Base-by-base conservation (phyloP, 163 green algal species). In the Scenedesmus sp. region DNA sequence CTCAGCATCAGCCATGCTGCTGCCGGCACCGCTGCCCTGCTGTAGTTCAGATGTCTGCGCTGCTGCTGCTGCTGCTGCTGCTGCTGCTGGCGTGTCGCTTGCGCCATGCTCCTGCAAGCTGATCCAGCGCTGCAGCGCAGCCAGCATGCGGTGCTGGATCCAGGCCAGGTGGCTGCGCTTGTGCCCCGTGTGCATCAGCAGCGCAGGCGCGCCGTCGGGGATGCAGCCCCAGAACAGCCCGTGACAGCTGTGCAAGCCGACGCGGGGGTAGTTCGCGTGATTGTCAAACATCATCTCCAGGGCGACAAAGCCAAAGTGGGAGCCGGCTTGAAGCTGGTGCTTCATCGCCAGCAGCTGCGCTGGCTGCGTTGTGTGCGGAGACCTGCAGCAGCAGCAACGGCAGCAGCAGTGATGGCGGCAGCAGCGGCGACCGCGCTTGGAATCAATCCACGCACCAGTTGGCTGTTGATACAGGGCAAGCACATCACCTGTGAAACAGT, bases 121-220 rank as follows among this genome's bases (percentile, higher is more conserved):
- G 0, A 53, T 30, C 73, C 73, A 82, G 37, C 73, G 73, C 73
- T 46, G 37, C 37, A 82, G 37, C 3, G 73, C 73, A n/a, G 73
- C 73, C 37, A 82, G 73, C 73, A 82, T 82, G 73, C 73, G 73
- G 73, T 82, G 73, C 73, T 49, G 73, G 30, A 82, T 82, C 73
- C 73, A 82, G 1, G 73, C 73, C 1, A 82, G 73, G 73, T 82
- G 73, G 1, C 9, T 49, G 33, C 73, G 73, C 73, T 53, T 82
- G 73, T 82, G 73, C 37, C 73, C 73, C 37, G 73, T 82, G 37
- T 82, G 73, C 73, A 82, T 82, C 2, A 82, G 73, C 73, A 82
- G 73, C 35, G 73, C 73, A 3, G 73, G 73, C 2, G 37, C 37
- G 13, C 51, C 73, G 15, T 46, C 73, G 0, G 73, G 73, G 33